Evolutionary conservation across 2,329 filamentous ascomycete species (phyloP).

Genomic region (Pseudofabraea citricarpa): DNA sequence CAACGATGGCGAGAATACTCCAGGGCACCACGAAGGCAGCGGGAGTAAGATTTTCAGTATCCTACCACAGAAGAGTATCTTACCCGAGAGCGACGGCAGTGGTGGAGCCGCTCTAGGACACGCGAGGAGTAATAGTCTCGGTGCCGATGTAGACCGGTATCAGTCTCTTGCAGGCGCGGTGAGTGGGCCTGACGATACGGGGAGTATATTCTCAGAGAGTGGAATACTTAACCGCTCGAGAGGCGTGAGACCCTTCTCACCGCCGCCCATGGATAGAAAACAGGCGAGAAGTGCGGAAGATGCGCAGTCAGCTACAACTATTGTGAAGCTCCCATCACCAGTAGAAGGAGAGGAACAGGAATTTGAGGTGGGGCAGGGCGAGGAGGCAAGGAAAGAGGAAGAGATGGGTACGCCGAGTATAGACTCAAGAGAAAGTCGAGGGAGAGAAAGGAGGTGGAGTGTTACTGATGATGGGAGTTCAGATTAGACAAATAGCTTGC

Average conservation of each 20-base stretch:
- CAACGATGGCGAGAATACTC: slow-evolving; percentile 26
- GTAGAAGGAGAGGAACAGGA: slow-evolving; percentile 3
- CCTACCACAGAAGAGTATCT: slow-evolving; percentile 58
- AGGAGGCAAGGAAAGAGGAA: not conserved
- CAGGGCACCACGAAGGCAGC: slow-evolving; percentile 29
- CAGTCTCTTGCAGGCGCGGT: slow-evolving; percentile 52
- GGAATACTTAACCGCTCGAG: slow-evolving; percentile 43
- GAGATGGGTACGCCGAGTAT: not conserved
- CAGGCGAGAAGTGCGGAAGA: slow-evolving; percentile 8
- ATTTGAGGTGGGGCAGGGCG: not conserved
- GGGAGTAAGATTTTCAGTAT: slow-evolving; percentile 58
- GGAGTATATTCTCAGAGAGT: slow-evolving; percentile 48
- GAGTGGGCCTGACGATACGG: slow-evolving; percentile 34
- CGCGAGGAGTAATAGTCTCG: slow-evolving; percentile 48
- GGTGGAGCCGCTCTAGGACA: slow-evolving; percentile 25
- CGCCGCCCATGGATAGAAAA: slow-evolving; percentile 36
- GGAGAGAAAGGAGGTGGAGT: slow-evolving; percentile 24
- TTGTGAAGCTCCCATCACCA: slow-evolving; percentile 2
- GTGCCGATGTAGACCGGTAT: slow-evolving; percentile 48
- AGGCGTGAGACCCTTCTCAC: slow-evolving; percentile 55
- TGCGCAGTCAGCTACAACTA: slow-evolving; percentile 9
- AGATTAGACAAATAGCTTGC: not conserved
- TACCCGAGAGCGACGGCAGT: slow-evolving; percentile 31
- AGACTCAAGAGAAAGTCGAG: slow-evolving; percentile 3
- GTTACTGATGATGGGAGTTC: slow-evolving; percentile 21